phyloP scores from a whole-genome alignment of 2,329 filamentous ascomycete genomes.

The Raffaelea arxii region DNA sequence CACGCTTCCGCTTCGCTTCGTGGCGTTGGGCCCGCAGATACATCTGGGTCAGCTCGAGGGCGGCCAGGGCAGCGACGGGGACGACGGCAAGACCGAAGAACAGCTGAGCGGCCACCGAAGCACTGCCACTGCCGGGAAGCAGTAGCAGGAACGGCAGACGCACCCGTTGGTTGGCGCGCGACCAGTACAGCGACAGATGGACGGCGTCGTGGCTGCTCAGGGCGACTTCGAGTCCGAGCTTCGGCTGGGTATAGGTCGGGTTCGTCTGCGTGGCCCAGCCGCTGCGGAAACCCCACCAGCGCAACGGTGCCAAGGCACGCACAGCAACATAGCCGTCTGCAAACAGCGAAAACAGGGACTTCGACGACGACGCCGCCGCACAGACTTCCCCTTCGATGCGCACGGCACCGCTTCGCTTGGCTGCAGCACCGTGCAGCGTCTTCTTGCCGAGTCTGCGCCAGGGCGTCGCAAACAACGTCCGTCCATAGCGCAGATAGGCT shows the following conservation, averaged over 20 bases:
- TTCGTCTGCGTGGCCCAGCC: slow-evolving; percentile 2
- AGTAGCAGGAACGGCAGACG: slow-evolving; percentile 32
- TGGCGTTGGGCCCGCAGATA: slow-evolving; percentile 1
- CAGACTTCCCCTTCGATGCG: slow-evolving; percentile 34
- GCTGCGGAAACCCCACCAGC: slow-evolving; percentile 19
- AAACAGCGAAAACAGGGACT: too few species aligned
- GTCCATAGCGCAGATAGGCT: slow-evolving; percentile 27
- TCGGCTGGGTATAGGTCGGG: slow-evolving; percentile 22
- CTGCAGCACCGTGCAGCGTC: not conserved
- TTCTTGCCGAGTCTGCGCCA: slow-evolving; percentile 4
- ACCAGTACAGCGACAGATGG: slow-evolving; percentile 38
- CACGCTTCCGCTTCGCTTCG: not conserved
- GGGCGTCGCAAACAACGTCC: slow-evolving; percentile 22
- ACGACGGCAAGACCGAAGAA: slow-evolving; percentile 29
- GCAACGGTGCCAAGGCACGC: slow-evolving; percentile 28
- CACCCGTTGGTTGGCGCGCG: slow-evolving; percentile 33
- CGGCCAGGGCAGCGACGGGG: slow-evolving; percentile 30
- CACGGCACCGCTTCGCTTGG: slow-evolving; percentile 12
- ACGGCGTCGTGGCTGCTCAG: slow-evolving; percentile 25
- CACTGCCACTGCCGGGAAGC: slow-evolving; percentile 19
- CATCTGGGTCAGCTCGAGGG: slow-evolving; percentile 9
- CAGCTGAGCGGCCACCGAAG: slow-evolving; percentile 14
- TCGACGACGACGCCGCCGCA: too few species aligned
- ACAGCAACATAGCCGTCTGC: slow-evolving; percentile 29
- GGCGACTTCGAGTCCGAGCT: slow-evolving; percentile 34